Evolutionary conservation across 2,329 filamentous ascomycete genomes (phyloP).

Genomic region (Pseudopithomyces maydicus): DNA sequence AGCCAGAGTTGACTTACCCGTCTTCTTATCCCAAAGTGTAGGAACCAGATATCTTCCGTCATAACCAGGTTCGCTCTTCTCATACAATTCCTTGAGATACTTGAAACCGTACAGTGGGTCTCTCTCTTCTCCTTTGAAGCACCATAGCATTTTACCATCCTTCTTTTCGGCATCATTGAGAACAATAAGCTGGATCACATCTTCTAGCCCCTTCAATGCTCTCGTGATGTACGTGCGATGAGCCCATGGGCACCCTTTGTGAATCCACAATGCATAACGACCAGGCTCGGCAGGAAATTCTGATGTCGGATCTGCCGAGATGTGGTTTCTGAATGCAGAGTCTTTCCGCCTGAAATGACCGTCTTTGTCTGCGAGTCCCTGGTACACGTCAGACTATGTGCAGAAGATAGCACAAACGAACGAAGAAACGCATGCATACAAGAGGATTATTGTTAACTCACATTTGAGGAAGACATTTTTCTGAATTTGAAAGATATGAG

Average conservation of each 20-base stretch:
- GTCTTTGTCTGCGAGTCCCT: slow-evolving; percentile 46
- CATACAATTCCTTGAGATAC: slow-evolving; percentile 68
- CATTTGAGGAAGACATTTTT: slow-evolving; percentile 1
- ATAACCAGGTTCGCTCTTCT: slow-evolving; percentile 62
- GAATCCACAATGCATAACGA: slow-evolving; percentile 65
- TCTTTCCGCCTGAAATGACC: slow-evolving; percentile 62
- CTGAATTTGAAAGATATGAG: not conserved
- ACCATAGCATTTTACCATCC: slow-evolving; percentile 36
- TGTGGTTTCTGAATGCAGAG: slow-evolving; percentile 60
- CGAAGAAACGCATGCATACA: not conserved
- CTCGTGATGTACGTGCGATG: slow-evolving; percentile 55
- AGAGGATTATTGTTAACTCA: not conserved
- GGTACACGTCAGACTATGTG: not conserved
- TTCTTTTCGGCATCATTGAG: slow-evolving; percentile 40
- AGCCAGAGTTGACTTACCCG: slow-evolving; percentile 9
- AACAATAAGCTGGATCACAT: slow-evolving; percentile 53
- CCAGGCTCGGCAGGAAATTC: slow-evolving; percentile 57
- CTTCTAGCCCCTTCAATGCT: slow-evolving; percentile 55
- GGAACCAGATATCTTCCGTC: slow-evolving; percentile 74
- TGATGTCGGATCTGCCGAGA: slow-evolving; percentile 57
- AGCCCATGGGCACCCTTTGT: slow-evolving; percentile 66
- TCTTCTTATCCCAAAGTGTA: slow-evolving; percentile 72
- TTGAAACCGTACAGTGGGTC: slow-evolving; percentile 33
- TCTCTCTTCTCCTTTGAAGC: slow-evolving; percentile 21
- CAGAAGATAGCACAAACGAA: not conserved